Evolutionary conservation across 352 stramenopile genomes (phyloP), one percentile per base, ranked within the genome.

Genomic region (Pythium coloratum): DNA sequence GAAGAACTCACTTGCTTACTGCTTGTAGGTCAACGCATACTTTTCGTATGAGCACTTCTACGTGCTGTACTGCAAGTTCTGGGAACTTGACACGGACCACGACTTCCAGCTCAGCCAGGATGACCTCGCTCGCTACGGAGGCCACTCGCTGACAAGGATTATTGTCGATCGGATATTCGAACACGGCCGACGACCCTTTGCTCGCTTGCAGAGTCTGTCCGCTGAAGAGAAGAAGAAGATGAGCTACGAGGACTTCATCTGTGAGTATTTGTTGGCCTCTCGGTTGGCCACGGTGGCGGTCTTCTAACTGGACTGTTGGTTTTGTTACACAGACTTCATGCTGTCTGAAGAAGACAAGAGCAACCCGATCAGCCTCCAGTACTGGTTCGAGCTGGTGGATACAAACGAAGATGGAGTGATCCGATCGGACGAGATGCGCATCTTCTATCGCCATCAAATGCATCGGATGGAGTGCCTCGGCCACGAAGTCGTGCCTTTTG

Each of bases 21-120:
- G 2, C 10, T 3, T 49, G 13, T 55, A 95, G 87, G 89, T 97
- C 54, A 96, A 94, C 72, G 90, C 91, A 54, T 98, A 97, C 80
- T 99, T 99, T 78, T 98, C 87, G 26, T 99, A 99, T 77, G 97
- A 99, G 82, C 97, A 99, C 77, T 99, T 99, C 70, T 99, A 99
- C 78, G 97, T 99, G 56, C 75, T 99, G 38, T 99, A 99, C 78
- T 99, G 97, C 81, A 97, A 98, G 70, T 99, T 99, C 69, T 99
- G 97, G 96, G 97, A 99, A 71, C 88, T 99, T 26, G 97, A 99
- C 82, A 94, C 96, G 53, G 88, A 96, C 60, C 88, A 94, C 71
- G 88, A 96, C 60, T 96, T 96, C 62, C 71, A 92, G 28, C 74
- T 96, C 38, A 93, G 80, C 55, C 83, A 76, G 32, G 88, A 96